Conservation (phyloP, 768 basidiomycete genomes). For the Lactarius evosmus region DNA sequence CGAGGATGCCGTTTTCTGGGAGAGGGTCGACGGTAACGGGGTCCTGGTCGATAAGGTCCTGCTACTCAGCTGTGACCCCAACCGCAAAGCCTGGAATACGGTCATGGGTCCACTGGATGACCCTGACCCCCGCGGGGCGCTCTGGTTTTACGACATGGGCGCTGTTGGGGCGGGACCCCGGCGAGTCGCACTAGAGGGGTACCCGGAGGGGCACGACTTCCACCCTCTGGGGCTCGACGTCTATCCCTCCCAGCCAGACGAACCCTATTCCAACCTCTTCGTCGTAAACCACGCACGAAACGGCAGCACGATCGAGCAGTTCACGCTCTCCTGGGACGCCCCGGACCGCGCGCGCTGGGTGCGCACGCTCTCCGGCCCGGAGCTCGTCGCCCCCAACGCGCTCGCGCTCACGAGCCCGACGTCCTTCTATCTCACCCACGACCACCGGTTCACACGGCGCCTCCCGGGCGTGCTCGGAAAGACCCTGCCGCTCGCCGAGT, state of each 20-base stretch:
- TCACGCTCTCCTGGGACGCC: conserved; percentile 46
- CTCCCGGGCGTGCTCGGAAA: conserved; percentile 48
- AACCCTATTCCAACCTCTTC: conserved; percentile 53
- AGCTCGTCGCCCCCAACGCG: conserved; percentile 64
- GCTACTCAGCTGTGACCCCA: conserved; percentile 49
- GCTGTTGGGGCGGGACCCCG: conserved; percentile 32
- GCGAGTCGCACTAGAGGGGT: conserved; percentile 47
- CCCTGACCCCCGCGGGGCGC: conserved; percentile 53
- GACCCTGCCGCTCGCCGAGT: conserved; percentile 53
- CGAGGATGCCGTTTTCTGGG: conserved; percentile 68
- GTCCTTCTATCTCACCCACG: conserved; percentile 71
- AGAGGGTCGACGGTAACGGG: conserved; percentile 43
- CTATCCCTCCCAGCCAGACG: conserved; percentile 47
- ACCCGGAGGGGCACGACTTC: conserved; percentile 58
- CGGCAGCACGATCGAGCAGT: conserved; percentile 65
- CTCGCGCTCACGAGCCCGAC: conserved; percentile 61
- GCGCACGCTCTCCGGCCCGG: conserved; percentile 56
- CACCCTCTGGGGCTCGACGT: conserved; percentile 68
- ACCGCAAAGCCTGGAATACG: conserved; percentile 65
- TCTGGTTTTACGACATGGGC: conserved; percentile 51
- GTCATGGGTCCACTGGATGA: conserved; percentile 67
- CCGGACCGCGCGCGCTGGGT: conserved; percentile 49
- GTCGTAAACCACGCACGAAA: conserved; percentile 65
- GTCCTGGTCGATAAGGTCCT: conserved; percentile 45
- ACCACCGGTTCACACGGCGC: conserved; percentile 65